Evolutionary conservation across 805 yeast species (phyloP), one percentile per base, ranked within the genome.

Genomic region (Schizosaccharomyces pombe): DNA sequence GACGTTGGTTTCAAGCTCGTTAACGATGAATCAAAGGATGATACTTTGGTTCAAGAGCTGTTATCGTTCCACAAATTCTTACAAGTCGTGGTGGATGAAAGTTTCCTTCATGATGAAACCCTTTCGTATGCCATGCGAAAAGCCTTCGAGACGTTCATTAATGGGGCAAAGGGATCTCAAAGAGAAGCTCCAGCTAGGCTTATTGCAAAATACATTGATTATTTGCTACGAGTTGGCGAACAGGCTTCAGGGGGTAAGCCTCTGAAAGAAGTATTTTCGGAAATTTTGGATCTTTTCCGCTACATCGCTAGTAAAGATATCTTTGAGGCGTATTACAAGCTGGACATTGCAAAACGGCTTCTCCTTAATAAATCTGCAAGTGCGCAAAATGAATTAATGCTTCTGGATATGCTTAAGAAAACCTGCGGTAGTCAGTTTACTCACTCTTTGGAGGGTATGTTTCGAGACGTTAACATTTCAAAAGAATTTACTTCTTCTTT

Each of bases 361-460:
- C 63, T 80, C 72, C 76, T 56, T 70, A 71, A 58, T 62, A 65
- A 68, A 65, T 59, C 64, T 12, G 60, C 72, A 52, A 69, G 75
- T 1, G 67, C 72, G 52, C 89, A 84, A 57, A 66, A 81, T 3
- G 96, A 86, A 64, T 78, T 79, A 62, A 67, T 70, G 29, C 70
- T 85, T 63, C 77, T 86, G 22, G 70, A 78, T 1, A 77, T 76
- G 60, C 68, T 86, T 39, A 77, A 80, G 58, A 79, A 77, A 58
- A 94, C 84, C 62, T 73, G 82, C 61, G 95, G 95, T 0, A 73
- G 82, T 2, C 74, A 85, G 0, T 82, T 84, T 55, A 78, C 94
- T 0, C 75, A 83, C 2, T 82, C 82, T 60, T 70, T 87, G 32
- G 86, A 85, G 62, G 85, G 84, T 47, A 87, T 87, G 95, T 77